A percentile compares a stretch with the other conserved stretches of the same genome.
Evolutionary conservation across 768 basidiomycete genomes (phyloP).

Genomic region (Tephrocybe sp.): DNA sequence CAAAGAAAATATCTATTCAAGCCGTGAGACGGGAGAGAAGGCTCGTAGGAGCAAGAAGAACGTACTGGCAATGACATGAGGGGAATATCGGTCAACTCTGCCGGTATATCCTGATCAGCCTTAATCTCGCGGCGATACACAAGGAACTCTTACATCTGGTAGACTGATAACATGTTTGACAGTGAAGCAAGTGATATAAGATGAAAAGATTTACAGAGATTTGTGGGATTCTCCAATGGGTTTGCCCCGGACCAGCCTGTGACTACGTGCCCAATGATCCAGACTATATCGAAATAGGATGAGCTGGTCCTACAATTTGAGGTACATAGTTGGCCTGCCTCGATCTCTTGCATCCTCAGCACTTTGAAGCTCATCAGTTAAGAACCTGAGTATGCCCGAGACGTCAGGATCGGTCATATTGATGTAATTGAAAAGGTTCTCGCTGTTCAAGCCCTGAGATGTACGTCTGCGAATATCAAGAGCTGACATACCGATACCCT

Average conservation of each 20-base stretch:
- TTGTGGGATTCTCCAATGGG: conserved; percentile 60
- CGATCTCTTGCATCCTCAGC: conserved; percentile 77
- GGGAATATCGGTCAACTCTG: conserved; percentile 74
- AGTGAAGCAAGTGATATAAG: not conserved
- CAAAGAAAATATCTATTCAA: conserved; percentile 67
- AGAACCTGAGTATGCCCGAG: conserved; percentile 75
- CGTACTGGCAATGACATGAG: conserved; percentile 75
- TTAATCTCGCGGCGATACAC: conserved; percentile 11
- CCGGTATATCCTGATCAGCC: conserved; percentile 1
- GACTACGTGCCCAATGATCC: conserved; percentile 58
- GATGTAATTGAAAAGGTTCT: conserved; percentile 78
- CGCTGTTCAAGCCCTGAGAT: no score
- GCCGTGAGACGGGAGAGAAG: not conserved
- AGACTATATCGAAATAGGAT: conserved; percentile 30
- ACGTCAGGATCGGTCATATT: conserved; percentile 68
- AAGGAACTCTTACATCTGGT: conserved; percentile 44
- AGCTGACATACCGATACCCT: conserved; percentile 37
- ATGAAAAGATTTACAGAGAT: conserved; percentile 65
- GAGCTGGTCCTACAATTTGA: not conserved
- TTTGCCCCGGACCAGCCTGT: conserved; percentile 75
- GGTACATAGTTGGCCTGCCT: conserved; percentile 35
- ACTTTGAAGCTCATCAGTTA: conserved; percentile 76
- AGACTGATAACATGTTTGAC: conserved; percentile 24
- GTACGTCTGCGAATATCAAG: not conserved
- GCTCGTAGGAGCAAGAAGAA: not conserved